Base-by-base conservation (phyloP, 2,329 filamentous ascomycete genomes). In the Xylaria sp. region DNA sequence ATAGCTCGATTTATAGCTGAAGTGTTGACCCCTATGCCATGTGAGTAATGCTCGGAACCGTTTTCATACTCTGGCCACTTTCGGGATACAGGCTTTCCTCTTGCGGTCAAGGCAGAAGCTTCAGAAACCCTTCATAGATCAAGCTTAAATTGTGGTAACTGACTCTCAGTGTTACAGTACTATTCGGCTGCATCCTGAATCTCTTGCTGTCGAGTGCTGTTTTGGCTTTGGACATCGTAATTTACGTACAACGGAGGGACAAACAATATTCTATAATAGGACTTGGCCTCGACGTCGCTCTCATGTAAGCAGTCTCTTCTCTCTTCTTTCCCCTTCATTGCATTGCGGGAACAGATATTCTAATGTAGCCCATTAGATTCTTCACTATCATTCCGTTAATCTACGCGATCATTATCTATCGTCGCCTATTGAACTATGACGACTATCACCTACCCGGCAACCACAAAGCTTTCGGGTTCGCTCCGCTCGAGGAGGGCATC, bases 121-220 rank as follows among this genome's bases (percentile, higher is more conserved):
- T 34, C 32, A 34, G 32, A 12, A 34, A 18, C 13, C 36, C 36
- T 15, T 15, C 36, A 6, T 6, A 39, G 36, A 39, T 15, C 36
- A 18, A 18, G 36, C 36, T 39, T 15, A 1, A 18, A 39, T 39
- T 5, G 36, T 5, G 15, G 7, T 39, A 7, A 5, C 36, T 39
- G 36, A 39, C 36, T 39, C 36, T 13, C 2, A 12, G 34, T 36
- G 34, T 18, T 18, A 15, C 5, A 5, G 82, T 89, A 79, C 76
- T 88, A 3, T 83, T 84, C 69, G 83, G 82, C 20, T 83, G 86
- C 67, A 76, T 84, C 65, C 70, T 88, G 72, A 88, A 87, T 71
- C 69, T 85, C 50, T 80, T 82, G 0, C 81, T 85, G 23, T 81
- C 84, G 0, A 70, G 78, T 7, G 81, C 81, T 41, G 83, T 85